Base-by-base conservation (phyloP, 257 asterid species). In the Scutellaria minor region DNA sequence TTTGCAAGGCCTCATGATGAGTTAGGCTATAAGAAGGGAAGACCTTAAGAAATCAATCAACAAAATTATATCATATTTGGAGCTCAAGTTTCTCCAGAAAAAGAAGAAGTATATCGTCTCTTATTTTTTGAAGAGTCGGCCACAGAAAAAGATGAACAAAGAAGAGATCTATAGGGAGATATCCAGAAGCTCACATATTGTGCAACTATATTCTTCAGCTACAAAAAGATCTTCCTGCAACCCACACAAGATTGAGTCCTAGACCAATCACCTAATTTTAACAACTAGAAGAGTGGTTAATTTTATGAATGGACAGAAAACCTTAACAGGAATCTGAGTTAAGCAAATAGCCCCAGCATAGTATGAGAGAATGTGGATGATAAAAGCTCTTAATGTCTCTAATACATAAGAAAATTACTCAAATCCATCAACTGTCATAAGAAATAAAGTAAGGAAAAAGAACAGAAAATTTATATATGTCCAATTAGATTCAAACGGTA, bases 151-250 rank as follows among this genome's bases (percentile, higher is more conserved):
- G 40, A 20, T n/a, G 24, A 57, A 69, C 9, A 35, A 35, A 48
- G 47, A 39, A 52, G n/a, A 39, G 50, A 59, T 6, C 13, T 12
- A 24, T 7, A 27, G 7, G 52, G 63, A 54, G 6, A 14, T 61
- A 55, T 48, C 15, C 24, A 46, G 7, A 57, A 61, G 52, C 31
- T 52, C 13, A 73, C 42, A 47, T 20, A 61, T 60, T 40, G 45
- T 18, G 72, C 55, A 68, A 50, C 56, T n/a, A 24, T 56, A 65
- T 71, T 58, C 31, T 48, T 14, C 62, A 63, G 68, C 73, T 35
- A 70, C 47, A 24, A 47, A 15, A 12, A 60, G 47, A 55, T 13
- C 52, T 47, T 53, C 64, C 9, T 9, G 47, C 14, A 0, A 71
- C 67, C 56, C 55, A 42, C 15, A 5, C 66, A 46, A 59, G 68